Base-by-base conservation (phyloP, 1,284 basidiomycete genomes). In the Puccinia hordei region DNA sequence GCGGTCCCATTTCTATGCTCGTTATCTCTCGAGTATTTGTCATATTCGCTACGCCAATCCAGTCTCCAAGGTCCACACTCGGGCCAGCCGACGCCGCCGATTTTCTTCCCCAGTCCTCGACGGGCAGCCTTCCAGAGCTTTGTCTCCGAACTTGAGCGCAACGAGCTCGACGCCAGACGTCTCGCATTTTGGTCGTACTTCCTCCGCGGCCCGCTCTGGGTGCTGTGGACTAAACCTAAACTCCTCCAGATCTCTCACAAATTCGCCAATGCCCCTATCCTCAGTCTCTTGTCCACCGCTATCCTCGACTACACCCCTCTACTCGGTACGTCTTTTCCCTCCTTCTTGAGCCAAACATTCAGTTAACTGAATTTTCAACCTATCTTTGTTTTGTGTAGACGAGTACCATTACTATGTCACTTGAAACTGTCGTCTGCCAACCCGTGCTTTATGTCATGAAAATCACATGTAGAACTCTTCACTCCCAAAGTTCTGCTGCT, bases 231-330 rank as follows among this genome's bases (percentile, higher is more conserved):
- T 49, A 88, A 90, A 90, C 92, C 93, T 69, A 92, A 94, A 87
- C 84, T 94, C 83, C 89, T 91, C 85, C 87, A 88, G 13, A 85
- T 92, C 84, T 89, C 83, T 22, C 86, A 89, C 66, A 87, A 86
- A 63, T 89, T 91, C 33, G 88, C 90, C 24, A 87, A 88, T 81
- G 88, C 89, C 73, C 93, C 94, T 33, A 81, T 96, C 51, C 84
- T 98, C 35, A 90, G 92, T 35, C 85, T 96, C 72, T 86, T 94
- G 44, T 90, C 93, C 79, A 90, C 90, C 30, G 87, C 97, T 78
- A 86, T 95, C 81, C 90, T 90, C 82, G 94, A 95, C 84, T 98
- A 95, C 91, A 89, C 97, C 82, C 94, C 94, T 13, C 87, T 98
- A 83, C 93, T 98, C 82, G 92, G 98, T 86, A 93, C 95, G 85